Conservation (phyloP, 1,284 basidiomycete species). For the Naganishia sp. region DNA sequence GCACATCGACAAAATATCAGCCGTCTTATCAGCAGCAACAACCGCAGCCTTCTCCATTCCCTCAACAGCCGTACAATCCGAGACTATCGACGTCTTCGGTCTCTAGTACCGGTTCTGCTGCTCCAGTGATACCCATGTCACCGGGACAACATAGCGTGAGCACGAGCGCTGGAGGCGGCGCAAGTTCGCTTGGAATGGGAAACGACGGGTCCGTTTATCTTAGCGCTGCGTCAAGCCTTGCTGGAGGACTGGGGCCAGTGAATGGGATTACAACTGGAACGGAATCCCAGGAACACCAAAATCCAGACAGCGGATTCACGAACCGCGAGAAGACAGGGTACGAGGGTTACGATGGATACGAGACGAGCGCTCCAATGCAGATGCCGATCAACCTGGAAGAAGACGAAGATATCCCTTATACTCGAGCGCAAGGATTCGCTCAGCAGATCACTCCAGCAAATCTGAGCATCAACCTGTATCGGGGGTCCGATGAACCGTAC, state of each 20-base stretch:
- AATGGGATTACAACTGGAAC: background rate
- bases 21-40: constrained; percentile 6
- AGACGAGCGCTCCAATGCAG: constrained; percentile 4
- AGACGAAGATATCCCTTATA: background rate
- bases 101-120: constrained; percentile 12
- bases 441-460: background rate
- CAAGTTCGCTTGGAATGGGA: background rate
- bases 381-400: constrained; percentile 23
- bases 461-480: constrained; percentile 22
- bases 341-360: background rate
- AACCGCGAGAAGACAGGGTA: background rate
- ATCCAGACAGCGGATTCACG: constrained; percentile 4
- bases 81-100: constrained; percentile 7
- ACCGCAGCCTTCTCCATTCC: background rate
- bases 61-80: background rate
- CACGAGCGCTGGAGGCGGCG: constrained; percentile 7
- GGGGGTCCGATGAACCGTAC: constrained; percentile 4
- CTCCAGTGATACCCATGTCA: constrained; percentile 10
- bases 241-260: background rate
- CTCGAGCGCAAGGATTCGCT: background rate
- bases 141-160: constrained; percentile 12
- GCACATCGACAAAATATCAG: constrained; percentile 7
- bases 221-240: constrained; percentile 20
- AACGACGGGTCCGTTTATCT: constrained; percentile 19
- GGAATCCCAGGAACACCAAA: background rate